A percentile compares a stretch with the other conserved stretches of the same genome.
phyloP scores from a whole-genome alignment of 192 early-diverging fungal species.

The Linnemannia hyalina region DNA sequence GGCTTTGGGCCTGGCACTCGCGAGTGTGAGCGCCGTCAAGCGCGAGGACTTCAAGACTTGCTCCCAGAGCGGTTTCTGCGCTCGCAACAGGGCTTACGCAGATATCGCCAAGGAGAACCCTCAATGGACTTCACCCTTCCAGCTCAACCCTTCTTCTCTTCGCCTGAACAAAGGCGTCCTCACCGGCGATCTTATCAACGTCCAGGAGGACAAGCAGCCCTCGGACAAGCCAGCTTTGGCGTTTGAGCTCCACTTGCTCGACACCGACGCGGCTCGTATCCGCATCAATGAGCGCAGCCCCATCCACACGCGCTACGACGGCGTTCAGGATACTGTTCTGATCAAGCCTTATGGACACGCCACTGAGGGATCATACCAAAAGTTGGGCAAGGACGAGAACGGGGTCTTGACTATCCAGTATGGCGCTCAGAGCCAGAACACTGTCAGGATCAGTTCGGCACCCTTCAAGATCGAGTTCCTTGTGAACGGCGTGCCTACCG shows the following conservation, averaged over 20 bases:
- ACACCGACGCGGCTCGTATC: conserved; percentile 70
- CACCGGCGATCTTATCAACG: conserved; percentile 70
- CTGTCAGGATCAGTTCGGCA: conserved; percentile 62
- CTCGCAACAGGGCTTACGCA: conserved; percentile 88
- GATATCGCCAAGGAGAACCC: conserved; percentile 60
- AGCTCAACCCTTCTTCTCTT: conserved; percentile 71
- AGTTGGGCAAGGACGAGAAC: conserved; percentile 18
- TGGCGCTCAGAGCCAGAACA: conserved; percentile 55
- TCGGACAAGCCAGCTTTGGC: conserved; percentile 33
- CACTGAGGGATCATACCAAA: conserved; percentile 16
- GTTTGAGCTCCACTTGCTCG: conserved; percentile 67
- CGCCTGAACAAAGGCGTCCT: conserved; percentile 65
- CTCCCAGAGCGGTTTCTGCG: conserved; percentile 88
- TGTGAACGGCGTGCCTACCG: conserved; percentile 65
- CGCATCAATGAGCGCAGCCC: conserved; percentile 76
- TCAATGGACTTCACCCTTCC: conserved; percentile 70
- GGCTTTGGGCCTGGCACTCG: conserved; percentile 36
- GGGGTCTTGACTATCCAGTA: conserved; percentile 58
- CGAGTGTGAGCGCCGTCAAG: conserved; percentile 69
- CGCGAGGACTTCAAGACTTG: conserved; percentile 93
- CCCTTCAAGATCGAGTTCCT: conserved; percentile 76
- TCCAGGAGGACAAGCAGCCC: conserved; percentile 35
- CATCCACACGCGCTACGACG: conserved; percentile 78
- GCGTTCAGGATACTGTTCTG: conserved; percentile 68
- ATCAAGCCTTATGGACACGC: conserved; percentile 49